Percentiles rank a stretch among this genome's conserved stretches.
These are phyloP conservation scores for Cnidoscolus chayamansa DNA, from an alignment of 441 rosid species.

Conservation along the genomic window DNA sequence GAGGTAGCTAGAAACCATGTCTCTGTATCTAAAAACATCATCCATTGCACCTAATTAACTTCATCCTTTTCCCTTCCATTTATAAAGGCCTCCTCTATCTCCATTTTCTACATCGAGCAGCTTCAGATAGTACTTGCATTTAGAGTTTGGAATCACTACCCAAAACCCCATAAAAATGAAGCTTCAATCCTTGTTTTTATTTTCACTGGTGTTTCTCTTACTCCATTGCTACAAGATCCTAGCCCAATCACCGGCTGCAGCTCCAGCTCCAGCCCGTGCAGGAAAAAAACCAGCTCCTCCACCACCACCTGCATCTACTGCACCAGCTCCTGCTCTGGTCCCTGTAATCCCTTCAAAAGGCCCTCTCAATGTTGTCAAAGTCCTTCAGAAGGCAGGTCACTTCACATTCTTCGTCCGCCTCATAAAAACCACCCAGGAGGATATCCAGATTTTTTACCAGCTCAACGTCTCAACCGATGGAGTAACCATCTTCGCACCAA, in stretches of 20 bases:
- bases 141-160: neutral
- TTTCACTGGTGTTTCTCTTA: constrained; percentile 37
- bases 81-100: constrained; percentile 27
- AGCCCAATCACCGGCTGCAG: constrained; percentile 38
- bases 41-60: constrained; percentile 30
- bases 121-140: constrained; percentile 4
- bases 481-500: constrained; percentile 23
- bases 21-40: constrained; percentile 16
- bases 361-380: constrained; percentile 19
- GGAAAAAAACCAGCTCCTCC: neutral
- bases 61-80: neutral
- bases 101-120: constrained; percentile 18
- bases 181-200: constrained; percentile 21
- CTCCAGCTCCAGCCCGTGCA: constrained; percentile 13
- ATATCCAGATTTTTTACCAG: constrained; percentile 12
- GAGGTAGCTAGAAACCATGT: constrained; percentile 19
- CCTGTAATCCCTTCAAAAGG: constrained; percentile 22
- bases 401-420: constrained; percentile 20
- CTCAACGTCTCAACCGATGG: constrained; percentile 23
- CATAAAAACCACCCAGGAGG: constrained; percentile 19
- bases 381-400: constrained; percentile 21
- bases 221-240: constrained; percentile 22
- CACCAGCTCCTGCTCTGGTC: constrained; percentile 21
- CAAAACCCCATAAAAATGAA: constrained; percentile 26
- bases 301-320: constrained; percentile 55